Conservation (phyloP, 2,329 filamentous ascomycete genomes). For the Thelonectria blattea region DNA sequence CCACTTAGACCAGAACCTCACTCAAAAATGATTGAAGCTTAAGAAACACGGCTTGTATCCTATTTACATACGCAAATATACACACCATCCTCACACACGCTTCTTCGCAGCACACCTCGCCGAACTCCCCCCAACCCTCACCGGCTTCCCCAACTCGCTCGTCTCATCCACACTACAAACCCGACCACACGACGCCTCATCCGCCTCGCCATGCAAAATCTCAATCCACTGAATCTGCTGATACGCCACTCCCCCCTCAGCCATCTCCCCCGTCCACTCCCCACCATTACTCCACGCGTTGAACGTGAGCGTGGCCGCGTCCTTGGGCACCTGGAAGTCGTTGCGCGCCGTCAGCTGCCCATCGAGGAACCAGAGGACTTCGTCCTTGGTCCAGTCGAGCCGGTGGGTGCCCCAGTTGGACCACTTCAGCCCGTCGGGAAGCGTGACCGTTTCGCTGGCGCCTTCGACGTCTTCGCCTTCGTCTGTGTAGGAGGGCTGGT, state of each 20-base stretch:
- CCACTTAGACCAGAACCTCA: too few relatives aligned
- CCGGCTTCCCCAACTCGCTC: constrained; percentile 45
- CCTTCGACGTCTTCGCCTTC: constrained; percentile 50
- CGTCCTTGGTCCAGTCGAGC: constrained; percentile 62
- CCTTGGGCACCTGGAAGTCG: constrained; percentile 59
- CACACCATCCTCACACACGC: too few relatives aligned
- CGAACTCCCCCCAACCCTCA: constrained; percentile 31
- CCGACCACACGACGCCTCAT: constrained; percentile 23
- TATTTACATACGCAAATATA: too few relatives aligned
- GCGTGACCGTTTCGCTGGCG: constrained; percentile 52
- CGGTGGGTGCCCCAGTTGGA: constrained; percentile 62
- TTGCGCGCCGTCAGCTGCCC: constrained; percentile 55
- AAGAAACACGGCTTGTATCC: too few relatives aligned
- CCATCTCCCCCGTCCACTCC: constrained; percentile 63
- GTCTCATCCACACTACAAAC: constrained; percentile 39
- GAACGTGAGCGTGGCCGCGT: constrained; percentile 56
- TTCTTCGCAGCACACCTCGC: neutral
- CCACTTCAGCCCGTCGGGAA: constrained; percentile 52
- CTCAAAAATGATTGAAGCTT: too few relatives aligned
- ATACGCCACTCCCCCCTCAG: constrained; percentile 52
- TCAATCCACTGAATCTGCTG: constrained; percentile 68
- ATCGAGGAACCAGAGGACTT: constrained; percentile 61
- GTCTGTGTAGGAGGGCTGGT: constrained; percentile 59
- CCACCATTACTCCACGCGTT: constrained; percentile 67
- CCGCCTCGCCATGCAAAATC: constrained; percentile 55